Base-by-base conservation (phyloP, 139 green algal species). In the Coelastrella sp. region DNA sequence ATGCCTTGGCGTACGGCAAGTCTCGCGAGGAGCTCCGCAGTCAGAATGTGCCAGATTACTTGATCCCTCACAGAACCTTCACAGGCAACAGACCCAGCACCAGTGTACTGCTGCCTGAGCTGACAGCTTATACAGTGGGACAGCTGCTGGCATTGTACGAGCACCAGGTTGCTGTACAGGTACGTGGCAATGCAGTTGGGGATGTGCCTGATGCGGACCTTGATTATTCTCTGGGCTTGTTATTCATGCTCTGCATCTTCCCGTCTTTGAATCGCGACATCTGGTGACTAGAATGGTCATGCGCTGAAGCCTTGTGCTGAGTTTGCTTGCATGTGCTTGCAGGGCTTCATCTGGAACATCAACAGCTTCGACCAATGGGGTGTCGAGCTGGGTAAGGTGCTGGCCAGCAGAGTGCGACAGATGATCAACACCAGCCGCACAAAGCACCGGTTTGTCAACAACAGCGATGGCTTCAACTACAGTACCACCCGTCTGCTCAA, bases 341-440 rank as follows among this genome's bases (percentile, higher is more conserved):
- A 96, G 89, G 98, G 98, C 77, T 99, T 99, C 81, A 88, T 99
- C 32, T 99, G 97, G 97, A 96, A 96, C 84, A 95, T 99, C 85
- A 99, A 99, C 94, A 95, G 88, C 3, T 99, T 99, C 86, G 97
- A 99, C 92, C 97, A 99, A 93, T 99, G 97, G 97, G 97, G 97
- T 38, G 97, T 99, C 81, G 97, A 99, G 89, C 95, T 99, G 81
- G 97, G 97, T 88, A 99, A 99, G 93, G 81, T 86, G 50, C 82
- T 87, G 32, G 82, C 89, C 17, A 87, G 62, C 81, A 91, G 91
- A 83, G 92, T 96, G 32, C 90, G 94, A 50, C 86, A 63, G 60
- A 88, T 79, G 38, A 98, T 99, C 87, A 95, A 97, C 89, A 78
- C 80, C 21, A 89, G 79, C 32, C 92, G 96, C 82, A 98, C 92